Conservation (phyloP, 805 yeast genomes). For the Candida tibetensis region DNA sequence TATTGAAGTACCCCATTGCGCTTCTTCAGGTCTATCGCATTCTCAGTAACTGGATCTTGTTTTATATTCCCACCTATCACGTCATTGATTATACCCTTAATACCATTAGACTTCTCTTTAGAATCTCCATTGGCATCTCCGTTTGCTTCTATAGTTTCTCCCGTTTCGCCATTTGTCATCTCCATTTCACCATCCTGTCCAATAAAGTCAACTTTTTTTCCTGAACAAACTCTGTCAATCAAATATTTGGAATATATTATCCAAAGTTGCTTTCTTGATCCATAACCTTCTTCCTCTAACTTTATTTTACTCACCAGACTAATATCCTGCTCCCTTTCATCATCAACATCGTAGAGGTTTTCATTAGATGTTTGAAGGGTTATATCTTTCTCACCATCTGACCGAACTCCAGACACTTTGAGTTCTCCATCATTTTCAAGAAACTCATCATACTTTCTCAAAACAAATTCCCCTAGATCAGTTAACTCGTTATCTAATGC, state of each 20-base stretch:
- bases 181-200: slow-evolving; percentile 3
- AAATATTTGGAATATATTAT: slow-evolving; percentile 57
- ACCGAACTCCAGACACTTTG: slow-evolving; percentile 2
- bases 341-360: slow-evolving; percentile 2
- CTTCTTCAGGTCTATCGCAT: slow-evolving; percentile 12
- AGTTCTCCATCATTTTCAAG: slow-evolving; percentile 11
- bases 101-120: slow-evolving; percentile 1
- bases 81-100: slow-evolving; percentile 13
- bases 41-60: slow-evolving; percentile 5
- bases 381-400: slow-evolving; percentile 3
- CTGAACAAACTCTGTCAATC: slow-evolving; percentile 28
- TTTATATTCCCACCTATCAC: slow-evolving; percentile 7
- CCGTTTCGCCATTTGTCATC: neutral
- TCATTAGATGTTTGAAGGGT: neutral
- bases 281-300: slow-evolving; percentile 33
- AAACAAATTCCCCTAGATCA: slow-evolving; percentile 47
- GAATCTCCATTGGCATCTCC: slow-evolving; percentile 2
- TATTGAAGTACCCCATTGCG: slow-evolving; percentile 29
- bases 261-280: slow-evolving; percentile 70
- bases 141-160: neutral
- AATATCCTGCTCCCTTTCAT: slow-evolving; percentile 42
- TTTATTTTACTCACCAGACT: slow-evolving; percentile 26
- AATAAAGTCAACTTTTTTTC: slow-evolving; percentile 6
- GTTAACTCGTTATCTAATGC: slow-evolving; percentile 62
- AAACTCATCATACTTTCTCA: slow-evolving; percentile 30